Evolutionary conservation across 768 basidiomycete genomes (phyloP).

Genomic region (Tricholoma hemisulphureum): DNA sequence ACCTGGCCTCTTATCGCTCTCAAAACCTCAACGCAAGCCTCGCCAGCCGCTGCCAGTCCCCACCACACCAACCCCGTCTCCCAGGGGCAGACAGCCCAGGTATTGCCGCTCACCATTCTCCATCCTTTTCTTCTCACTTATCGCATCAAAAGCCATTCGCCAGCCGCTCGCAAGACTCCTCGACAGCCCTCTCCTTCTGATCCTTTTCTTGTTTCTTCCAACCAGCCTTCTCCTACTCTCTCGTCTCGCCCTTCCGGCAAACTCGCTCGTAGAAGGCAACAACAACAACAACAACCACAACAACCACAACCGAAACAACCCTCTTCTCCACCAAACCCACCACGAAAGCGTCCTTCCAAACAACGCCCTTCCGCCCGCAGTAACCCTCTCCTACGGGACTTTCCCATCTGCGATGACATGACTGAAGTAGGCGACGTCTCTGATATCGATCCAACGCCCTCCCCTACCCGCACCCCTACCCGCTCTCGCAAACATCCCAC

Average conservation of each 20-base stretch:
- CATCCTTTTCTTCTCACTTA: background rate
- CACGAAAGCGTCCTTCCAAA: constrained; percentile 35
- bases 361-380: constrained; percentile 22
- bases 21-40: constrained; percentile 44
- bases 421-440: constrained; percentile 44
- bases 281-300: constrained; percentile 7
- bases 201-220: constrained; percentile 19
- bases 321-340: constrained; percentile 55
- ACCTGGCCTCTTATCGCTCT: constrained; percentile 70
- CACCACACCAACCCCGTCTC: constrained; percentile 31
- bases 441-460: constrained; percentile 47
- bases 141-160: constrained; percentile 6
- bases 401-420: constrained; percentile 75
- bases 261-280: constrained; percentile 57
- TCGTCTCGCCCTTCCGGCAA: constrained; percentile 52
- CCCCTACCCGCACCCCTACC: constrained; percentile 36
- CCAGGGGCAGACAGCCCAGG: constrained; percentile 29
- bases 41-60: constrained; percentile 33
- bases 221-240: constrained; percentile 36
- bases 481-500: constrained; percentile 41
- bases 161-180: constrained; percentile 24
- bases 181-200: constrained; percentile 62
- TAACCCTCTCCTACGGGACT: constrained; percentile 32
- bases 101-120: constrained; percentile 3
- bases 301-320: constrained; percentile 16